Evolutionary conservation across 495 filamentous ascomycete genomes (phyloP).

Genomic region (Aspergillus biplanus): DNA sequence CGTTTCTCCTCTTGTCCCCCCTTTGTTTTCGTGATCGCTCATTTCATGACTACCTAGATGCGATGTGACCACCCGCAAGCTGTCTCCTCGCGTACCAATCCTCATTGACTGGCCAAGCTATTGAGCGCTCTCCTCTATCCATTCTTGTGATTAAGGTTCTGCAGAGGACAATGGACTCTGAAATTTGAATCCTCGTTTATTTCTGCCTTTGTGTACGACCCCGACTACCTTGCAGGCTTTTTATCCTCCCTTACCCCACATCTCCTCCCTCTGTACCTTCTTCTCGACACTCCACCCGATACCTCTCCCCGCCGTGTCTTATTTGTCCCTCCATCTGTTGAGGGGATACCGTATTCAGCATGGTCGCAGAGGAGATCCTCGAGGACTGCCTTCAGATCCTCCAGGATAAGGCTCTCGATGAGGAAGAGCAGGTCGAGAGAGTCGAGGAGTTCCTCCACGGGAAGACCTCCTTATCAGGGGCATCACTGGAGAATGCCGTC

Average conservation of each 20-base stretch:
- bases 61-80: constrained; percentile 42
- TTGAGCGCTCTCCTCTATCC: constrained; percentile 7
- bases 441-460: constrained; percentile 83
- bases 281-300: constrained; percentile 9
- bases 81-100: constrained; percentile 27
- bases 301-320: constrained; percentile 8
- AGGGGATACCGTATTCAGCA: constrained; percentile 37
- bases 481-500: constrained; percentile 83
- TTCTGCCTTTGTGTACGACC: constrained; percentile 5
- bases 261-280: constrained; percentile 20
- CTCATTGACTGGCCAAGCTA: constrained; percentile 15
- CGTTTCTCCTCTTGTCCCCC: constrained; percentile 4
- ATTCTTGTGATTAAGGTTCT: constrained; percentile 7
- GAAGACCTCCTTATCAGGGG: constrained; percentile 75
- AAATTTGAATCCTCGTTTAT: constrained; percentile 8
- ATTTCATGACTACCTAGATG: constrained; percentile 28
- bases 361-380: constrained; percentile 92
- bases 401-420: constrained; percentile 78
- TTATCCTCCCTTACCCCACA: constrained; percentile 23
- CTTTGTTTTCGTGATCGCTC: constrained; percentile 21
- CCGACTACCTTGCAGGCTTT: constrained; percentile 16
- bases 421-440: constrained; percentile 95
- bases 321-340: background rate
- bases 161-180: constrained; percentile 19
- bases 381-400: constrained; percentile 89